These are phyloP conservation scores for Candida pseudofarinosa DNA, from an alignment of 805 yeast species.

Conservation along the genomic window DNA sequence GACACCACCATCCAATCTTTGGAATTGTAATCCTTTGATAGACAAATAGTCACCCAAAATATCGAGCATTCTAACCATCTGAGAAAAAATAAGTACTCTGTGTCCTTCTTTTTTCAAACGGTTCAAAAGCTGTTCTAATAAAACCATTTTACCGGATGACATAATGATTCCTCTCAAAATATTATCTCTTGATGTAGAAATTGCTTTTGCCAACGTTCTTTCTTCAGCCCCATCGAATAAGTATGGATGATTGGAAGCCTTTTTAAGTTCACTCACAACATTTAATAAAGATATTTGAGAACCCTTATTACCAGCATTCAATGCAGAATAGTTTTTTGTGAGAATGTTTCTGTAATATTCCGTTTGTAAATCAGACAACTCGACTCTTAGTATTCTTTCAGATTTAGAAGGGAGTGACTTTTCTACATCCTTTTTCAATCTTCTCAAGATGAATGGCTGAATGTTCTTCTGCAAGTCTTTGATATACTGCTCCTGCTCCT, in stretches of 20 bases:
- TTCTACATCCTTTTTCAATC: conserved; percentile 96
- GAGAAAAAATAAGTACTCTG: conserved; percentile 90
- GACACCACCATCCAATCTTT: conserved; percentile 93
- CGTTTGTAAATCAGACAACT: conserved; percentile 90
- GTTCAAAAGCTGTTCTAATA: conserved; percentile 82
- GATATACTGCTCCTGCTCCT: conserved; percentile 83
- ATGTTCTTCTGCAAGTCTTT: conserved; percentile 78
- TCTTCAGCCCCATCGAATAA: conserved; percentile 91
- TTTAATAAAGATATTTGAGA: conserved; percentile 83
- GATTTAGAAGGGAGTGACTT: conserved; percentile 94
- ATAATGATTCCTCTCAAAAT: conserved; percentile 86
- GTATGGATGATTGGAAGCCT: conserved; percentile 97
- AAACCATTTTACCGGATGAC: conserved; percentile 98
- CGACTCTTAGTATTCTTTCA: conserved; percentile 92
- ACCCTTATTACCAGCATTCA: conserved; percentile 72
- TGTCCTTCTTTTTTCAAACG: conserved; percentile 91
- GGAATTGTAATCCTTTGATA: conserved; percentile 83
- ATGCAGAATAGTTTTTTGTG: conserved; percentile 86
- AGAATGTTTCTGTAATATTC: conserved; percentile 91
- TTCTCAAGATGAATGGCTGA: conserved; percentile 88
- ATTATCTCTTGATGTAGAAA: conserved; percentile 66
- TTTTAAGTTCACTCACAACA: conserved; percentile 92
- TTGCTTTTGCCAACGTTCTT: conserved; percentile 64
- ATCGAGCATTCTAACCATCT: conserved; percentile 96
- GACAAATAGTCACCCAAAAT: conserved; percentile 89